phyloP scores from a whole-genome alignment of 352 stramenopile genomes.

The Achlya hypogyna region DNA sequence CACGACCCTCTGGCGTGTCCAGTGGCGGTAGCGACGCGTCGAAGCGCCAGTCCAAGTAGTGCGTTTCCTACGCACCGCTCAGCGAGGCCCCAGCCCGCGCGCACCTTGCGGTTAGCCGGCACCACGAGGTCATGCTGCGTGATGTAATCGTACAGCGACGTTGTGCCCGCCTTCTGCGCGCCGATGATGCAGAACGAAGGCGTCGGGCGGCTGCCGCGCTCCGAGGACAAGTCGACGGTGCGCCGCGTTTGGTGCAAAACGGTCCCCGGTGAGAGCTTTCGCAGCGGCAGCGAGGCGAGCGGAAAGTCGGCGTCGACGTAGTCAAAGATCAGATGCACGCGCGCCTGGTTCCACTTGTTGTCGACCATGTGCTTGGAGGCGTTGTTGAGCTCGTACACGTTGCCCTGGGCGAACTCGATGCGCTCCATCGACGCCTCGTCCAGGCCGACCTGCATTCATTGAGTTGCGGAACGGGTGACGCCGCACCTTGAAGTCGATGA shows the following conservation, averaged over 20 bases:
- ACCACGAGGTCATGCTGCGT: constrained; percentile 93
- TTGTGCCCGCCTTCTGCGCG: constrained; percentile 95
- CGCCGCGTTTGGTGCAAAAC: constrained; percentile 93
- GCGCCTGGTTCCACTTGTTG: constrained; percentile 86
- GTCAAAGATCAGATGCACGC: constrained; percentile 98
- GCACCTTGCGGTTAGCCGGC: constrained; percentile 82
- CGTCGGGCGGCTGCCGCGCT: constrained; percentile 60
- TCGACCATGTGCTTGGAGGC: constrained; percentile 92
- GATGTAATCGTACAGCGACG: constrained; percentile 96
- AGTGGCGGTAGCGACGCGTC: constrained; percentile 55
- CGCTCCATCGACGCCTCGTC: constrained; percentile 79
- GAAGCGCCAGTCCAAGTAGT: constrained; percentile 99
- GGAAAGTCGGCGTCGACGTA: constrained; percentile 87
- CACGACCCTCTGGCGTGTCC: constrained; percentile 41
- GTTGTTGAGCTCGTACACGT: constrained; percentile 99
- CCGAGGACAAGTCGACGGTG: constrained; percentile 87
- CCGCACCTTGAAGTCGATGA: constrained; percentile 59
- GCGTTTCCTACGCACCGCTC: constrained; percentile 73
- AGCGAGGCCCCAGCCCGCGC: constrained; percentile 32
- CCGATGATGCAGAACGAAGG: constrained; percentile 94
- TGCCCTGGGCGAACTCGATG: constrained; percentile 88
- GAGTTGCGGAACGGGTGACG: neutral
- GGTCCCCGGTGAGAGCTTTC: constrained; percentile 82
- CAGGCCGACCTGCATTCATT: constrained; percentile 50
- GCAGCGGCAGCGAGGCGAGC: constrained; percentile 31